These are phyloP conservation scores for Alternaria sp. DNA, from an alignment of 2,329 filamentous ascomycete species.

Conservation along the genomic window DNA sequence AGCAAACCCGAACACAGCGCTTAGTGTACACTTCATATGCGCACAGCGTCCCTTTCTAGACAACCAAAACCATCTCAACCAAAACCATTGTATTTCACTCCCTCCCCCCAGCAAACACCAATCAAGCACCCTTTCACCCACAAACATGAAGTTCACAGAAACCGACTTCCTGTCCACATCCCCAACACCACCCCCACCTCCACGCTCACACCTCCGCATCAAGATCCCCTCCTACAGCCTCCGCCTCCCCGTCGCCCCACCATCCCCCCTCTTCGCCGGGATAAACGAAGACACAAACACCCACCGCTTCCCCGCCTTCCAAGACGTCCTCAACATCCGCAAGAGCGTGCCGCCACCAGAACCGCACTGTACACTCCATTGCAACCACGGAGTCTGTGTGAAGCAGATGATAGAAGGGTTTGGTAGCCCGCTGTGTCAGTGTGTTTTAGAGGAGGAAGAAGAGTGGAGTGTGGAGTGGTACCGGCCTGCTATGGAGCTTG, in stretches of 20 bases:
- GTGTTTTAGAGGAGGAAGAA: neutral
- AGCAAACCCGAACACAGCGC: neutral
- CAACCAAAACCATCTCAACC: neutral
- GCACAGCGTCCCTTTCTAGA: neutral
- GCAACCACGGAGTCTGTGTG: neutral
- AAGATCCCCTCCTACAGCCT: neutral
- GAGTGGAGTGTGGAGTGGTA: neutral
- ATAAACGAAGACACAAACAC: slow-evolving; percentile 7
- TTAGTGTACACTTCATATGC: neutral
- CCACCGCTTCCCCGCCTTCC: slow-evolving; percentile 6
- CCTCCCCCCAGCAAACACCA: neutral
- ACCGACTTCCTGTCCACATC: neutral
- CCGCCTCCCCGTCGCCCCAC: neutral
- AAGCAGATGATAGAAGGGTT: neutral
- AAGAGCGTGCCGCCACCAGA: neutral
- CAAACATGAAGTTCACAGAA: slow-evolving; percentile 1
- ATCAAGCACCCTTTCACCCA: neutral
- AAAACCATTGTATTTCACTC: neutral
- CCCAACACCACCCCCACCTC: neutral
- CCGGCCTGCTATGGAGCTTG: neutral
- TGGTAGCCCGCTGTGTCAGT: neutral
- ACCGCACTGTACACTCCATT: neutral
- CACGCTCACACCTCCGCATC: neutral
- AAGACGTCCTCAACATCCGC: neutral
- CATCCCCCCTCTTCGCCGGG: slow-evolving; percentile 7